Percentiles rank a stretch among this genome's conserved stretches.
phyloP scores from a whole-genome alignment of 1,284 basidiomycete species.

The Sutorius eximius region DNA sequence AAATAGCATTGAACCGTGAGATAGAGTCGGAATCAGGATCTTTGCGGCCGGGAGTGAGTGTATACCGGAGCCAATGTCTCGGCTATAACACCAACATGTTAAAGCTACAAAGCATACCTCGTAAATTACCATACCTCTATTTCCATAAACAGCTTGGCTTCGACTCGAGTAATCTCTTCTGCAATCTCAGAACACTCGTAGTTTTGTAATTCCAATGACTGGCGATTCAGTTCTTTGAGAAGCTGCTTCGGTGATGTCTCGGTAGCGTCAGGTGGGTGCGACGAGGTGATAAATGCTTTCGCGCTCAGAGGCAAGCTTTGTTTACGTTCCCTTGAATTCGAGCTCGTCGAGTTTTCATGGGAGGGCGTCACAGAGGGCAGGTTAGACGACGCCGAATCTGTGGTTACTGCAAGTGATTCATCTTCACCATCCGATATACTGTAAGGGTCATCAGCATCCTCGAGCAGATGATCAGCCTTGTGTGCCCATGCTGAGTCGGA shows the following conservation, averaged over 20 bases:
- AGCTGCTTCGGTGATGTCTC: conserved; percentile 48
- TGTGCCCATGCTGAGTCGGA: conserved; percentile 69
- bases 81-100: conserved; percentile 47
- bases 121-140: conserved; percentile 55
- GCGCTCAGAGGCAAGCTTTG: conserved; percentile 57
- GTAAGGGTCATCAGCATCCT: conserved; percentile 63
- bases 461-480: conserved; percentile 55
- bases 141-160: conserved; percentile 60
- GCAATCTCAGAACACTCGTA: conserved; percentile 66
- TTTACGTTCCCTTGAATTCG: conserved; percentile 55
- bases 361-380: conserved; percentile 20
- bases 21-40: conserved; percentile 64
- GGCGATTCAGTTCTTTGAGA: conserved; percentile 59
- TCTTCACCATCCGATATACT: conserved; percentile 53
- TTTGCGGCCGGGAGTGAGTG: conserved; percentile 66
- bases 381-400: conserved; percentile 26
- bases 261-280: conserved; percentile 18
- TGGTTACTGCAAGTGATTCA: conserved; percentile 23
- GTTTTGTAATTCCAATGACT: conserved; percentile 54
- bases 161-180: conserved; percentile 73
- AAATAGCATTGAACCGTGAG: conserved; percentile 63
- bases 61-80: conserved; percentile 76
- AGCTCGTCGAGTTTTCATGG: conserved; percentile 24
- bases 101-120: conserved; percentile 2
- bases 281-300: conserved; percentile 34